These are phyloP conservation scores for Alternaria hordeiaustralica DNA, from an alignment of 2,329 filamentous ascomycete species.

Conservation along the genomic window DNA sequence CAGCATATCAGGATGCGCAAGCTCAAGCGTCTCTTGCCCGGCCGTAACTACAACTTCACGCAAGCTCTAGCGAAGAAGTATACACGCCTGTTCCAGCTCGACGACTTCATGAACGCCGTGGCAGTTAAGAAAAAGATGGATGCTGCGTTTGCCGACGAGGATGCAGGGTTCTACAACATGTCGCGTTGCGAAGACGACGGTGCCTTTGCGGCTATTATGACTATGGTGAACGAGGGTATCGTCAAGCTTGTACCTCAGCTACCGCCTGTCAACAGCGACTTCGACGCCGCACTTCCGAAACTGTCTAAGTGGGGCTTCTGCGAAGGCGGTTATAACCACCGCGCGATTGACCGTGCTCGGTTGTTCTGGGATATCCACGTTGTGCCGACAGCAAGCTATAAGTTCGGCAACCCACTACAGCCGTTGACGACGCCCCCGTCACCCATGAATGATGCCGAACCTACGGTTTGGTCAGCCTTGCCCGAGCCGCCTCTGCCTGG, in stretches of 20 bases:
- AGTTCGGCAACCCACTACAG: slow-evolving; percentile 62
- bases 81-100: slow-evolving; percentile 57
- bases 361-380: slow-evolving; percentile 69
- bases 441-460: slow-evolving; percentile 6
- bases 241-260: slow-evolving; percentile 62
- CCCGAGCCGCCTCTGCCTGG: slow-evolving; percentile 39
- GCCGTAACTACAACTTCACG: slow-evolving; percentile 68
- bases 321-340: slow-evolving; percentile 73
- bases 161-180: slow-evolving; percentile 51
- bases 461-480: slow-evolving; percentile 24
- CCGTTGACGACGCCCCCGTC: slow-evolving; percentile 45
- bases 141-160: slow-evolving; percentile 52
- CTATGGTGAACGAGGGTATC: slow-evolving; percentile 66
- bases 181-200: slow-evolving; percentile 68
- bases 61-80: slow-evolving; percentile 65
- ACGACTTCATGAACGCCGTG: slow-evolving; percentile 59
- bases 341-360: slow-evolving; percentile 69
- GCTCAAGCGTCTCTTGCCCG: slow-evolving; percentile 61
- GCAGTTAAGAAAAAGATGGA: slow-evolving; percentile 68
- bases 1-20: slow-evolving; percentile 68
- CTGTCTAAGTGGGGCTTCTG: slow-evolving; percentile 71
- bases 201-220: slow-evolving; percentile 70
- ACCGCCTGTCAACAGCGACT: slow-evolving; percentile 61
- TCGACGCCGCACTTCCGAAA: slow-evolving; percentile 49
- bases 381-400: slow-evolving; percentile 64